Percentiles rank a stretch among this genome's conserved stretches.
phyloP scores from a whole-genome alignment of 306 rosid species.

The Sindora glabra region DNA sequence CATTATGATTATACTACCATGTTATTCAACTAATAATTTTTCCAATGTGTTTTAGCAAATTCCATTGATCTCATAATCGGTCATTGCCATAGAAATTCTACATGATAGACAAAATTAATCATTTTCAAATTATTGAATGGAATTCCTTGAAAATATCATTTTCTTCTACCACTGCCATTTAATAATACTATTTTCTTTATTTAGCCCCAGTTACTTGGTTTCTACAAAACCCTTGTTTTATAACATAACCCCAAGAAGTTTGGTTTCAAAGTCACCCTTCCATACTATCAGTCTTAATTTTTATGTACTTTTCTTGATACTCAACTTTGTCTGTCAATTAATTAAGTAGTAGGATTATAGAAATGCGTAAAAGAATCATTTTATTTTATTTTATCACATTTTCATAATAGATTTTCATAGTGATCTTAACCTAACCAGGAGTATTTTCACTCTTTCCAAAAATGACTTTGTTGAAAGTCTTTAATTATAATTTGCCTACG shows the following conservation, averaged over 20 bases:
- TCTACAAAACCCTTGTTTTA: slow-evolving; percentile 15
- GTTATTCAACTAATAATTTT: too few relatives aligned
- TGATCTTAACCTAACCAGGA: neutral
- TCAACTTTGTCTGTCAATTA: neutral
- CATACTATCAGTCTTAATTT: too few relatives aligned
- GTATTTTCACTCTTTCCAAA: too few relatives aligned
- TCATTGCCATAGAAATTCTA: too few relatives aligned
- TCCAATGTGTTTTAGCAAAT: too few relatives aligned
- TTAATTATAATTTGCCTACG: too few relatives aligned
- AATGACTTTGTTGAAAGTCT: too few relatives aligned
- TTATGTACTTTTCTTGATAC: too few relatives aligned
- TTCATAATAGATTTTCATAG: neutral
- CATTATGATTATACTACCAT: too few relatives aligned
- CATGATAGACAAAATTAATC: neutral
- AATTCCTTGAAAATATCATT: neutral
- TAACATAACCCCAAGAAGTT: slow-evolving; percentile 13
- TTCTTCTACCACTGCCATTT: too few relatives aligned
- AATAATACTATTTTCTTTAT: slow-evolving; percentile 18
- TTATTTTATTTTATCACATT: neutral
- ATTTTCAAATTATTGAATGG: neutral
- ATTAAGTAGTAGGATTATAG: neutral
- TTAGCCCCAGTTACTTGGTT: slow-evolving; percentile 14
- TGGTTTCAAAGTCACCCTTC: neutral
- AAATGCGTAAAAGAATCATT: neutral
- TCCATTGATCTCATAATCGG: too few relatives aligned